These are phyloP conservation scores for Porpolomopsis calyptriformis DNA, from an alignment of 768 basidiomycete species.

Conservation along the genomic window DNA sequence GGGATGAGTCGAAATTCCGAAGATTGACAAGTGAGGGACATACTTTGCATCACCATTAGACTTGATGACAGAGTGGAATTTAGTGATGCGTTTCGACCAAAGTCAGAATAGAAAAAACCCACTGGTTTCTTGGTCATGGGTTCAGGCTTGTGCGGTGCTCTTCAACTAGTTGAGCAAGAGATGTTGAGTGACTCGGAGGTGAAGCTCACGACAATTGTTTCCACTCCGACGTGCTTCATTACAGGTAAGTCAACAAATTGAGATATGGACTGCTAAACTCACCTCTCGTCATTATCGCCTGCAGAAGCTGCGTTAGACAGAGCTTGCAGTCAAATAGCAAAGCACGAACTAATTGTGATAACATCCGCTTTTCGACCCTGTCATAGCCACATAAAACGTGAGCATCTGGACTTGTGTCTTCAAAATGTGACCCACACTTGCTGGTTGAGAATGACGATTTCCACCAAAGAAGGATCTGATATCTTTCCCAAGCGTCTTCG, in stretches of 20 bases:
- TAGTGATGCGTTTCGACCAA: neutral
- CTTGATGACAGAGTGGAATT: neutral
- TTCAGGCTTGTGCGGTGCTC: too few species aligned
- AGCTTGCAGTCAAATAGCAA: neutral
- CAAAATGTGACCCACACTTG: slow-evolving; percentile 5
- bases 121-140: neutral
- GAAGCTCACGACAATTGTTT: neutral
- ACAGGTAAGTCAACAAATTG: neutral
- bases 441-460: slow-evolving; percentile 3
- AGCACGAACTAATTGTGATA: slow-evolving; percentile 24
- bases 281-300: slow-evolving; percentile 18
- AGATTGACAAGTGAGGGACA: neutral
- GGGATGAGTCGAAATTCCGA: neutral
- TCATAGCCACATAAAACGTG: neutral
- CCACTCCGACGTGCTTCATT: neutral
- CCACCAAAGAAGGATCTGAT: slow-evolving; percentile 32
- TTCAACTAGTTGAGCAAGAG: too few species aligned
- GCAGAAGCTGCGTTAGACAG: neutral
- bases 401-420: neutral
- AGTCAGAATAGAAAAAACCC: neutral
- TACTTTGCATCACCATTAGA: neutral
- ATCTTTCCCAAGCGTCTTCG: slow-evolving; percentile 21
- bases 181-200: neutral
- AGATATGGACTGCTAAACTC: slow-evolving; percentile 4
- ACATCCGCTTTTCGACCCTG: slow-evolving; percentile 13